Percentiles rank a stretch among this genome's conserved stretches.
These are phyloP conservation scores for Poronia punctata DNA, from an alignment of 495 filamentous ascomycete genomes.

Conservation along the genomic window DNA sequence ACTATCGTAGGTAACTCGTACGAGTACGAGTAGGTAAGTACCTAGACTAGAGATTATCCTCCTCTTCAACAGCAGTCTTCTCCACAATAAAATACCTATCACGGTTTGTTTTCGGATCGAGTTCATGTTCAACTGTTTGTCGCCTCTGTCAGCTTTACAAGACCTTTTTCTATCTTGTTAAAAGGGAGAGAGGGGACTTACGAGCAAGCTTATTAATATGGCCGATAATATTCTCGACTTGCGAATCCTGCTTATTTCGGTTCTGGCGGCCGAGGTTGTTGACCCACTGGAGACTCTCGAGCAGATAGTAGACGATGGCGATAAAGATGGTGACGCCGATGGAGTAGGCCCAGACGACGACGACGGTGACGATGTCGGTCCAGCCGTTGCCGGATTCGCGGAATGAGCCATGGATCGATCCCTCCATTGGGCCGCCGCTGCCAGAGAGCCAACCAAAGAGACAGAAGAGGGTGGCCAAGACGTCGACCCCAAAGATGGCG, in stretches of 20 bases:
- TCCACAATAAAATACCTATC: slow-evolving; percentile 55
- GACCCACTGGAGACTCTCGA: slow-evolving; percentile 62
- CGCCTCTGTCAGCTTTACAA: not conserved
- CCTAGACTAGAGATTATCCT: too few species aligned
- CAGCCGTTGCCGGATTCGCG: slow-evolving; percentile 48
- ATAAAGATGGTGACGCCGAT: slow-evolving; percentile 73
- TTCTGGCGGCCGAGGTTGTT: slow-evolving; percentile 73
- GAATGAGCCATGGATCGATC: slow-evolving; percentile 15
- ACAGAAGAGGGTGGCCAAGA: slow-evolving; percentile 74
- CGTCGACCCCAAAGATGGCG: slow-evolving; percentile 73
- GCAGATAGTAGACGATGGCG: slow-evolving; percentile 68
- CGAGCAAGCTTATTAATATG: slow-evolving; percentile 57
- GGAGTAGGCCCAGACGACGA: slow-evolving; percentile 72
- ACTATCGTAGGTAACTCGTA: too few species aligned
- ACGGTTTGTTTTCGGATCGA: slow-evolving; percentile 50
- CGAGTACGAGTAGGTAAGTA: too few species aligned
- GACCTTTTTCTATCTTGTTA: too few species aligned
- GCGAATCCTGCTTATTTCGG: slow-evolving; percentile 63
- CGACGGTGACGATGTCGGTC: slow-evolving; percentile 69
- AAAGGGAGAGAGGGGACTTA: slow-evolving; percentile 9
- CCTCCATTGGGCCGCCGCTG: slow-evolving; percentile 20
- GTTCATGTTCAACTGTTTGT: slow-evolving; percentile 47
- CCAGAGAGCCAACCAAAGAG: slow-evolving; percentile 72
- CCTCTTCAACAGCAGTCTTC: slow-evolving; percentile 57
- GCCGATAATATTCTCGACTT: slow-evolving; percentile 74